Evolutionary conservation across 768 basidiomycete species (phyloP).

Genomic region (Lactifluus volemus): DNA sequence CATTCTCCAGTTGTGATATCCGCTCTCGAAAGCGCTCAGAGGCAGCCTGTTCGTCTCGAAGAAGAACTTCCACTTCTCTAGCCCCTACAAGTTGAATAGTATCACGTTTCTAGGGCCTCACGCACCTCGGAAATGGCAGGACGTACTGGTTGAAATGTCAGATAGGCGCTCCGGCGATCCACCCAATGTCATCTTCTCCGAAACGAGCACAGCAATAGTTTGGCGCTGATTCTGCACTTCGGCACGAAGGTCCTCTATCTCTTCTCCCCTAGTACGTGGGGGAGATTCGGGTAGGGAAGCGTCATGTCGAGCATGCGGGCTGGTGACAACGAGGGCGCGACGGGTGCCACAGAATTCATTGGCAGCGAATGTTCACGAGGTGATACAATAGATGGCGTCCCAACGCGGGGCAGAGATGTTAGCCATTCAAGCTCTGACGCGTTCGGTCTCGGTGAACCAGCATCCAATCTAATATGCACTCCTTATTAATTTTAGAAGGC

Average conservation of each 20-base stretch:
- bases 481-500: neutral
- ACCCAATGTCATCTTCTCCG: constrained; percentile 32
- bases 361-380: constrained; percentile 18
- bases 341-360: constrained; percentile 27
- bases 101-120: neutral
- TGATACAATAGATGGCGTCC: constrained; percentile 23
- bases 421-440: constrained; percentile 45
- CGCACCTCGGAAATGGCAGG: neutral
- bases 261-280: constrained; percentile 18
- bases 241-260: constrained; percentile 23
- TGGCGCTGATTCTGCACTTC: constrained; percentile 52
- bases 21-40: constrained; percentile 23
- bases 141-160: constrained; percentile 52
- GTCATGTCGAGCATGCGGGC: neutral
- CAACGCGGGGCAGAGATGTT: constrained; percentile 44
- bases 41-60: constrained; percentile 21
- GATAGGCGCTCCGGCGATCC: constrained; percentile 47
- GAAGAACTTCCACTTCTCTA: constrained; percentile 21
- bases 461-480: constrained; percentile 32
- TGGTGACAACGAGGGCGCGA: constrained; percentile 7
- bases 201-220: constrained; percentile 67
- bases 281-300: constrained; percentile 21
- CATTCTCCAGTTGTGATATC: constrained; percentile 36
- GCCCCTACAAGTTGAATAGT: constrained; percentile 17
- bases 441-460: constrained; percentile 28